Evolutionary conservation across 345 rosid species (phyloP).

Genomic region (Citrus maxima): DNA sequence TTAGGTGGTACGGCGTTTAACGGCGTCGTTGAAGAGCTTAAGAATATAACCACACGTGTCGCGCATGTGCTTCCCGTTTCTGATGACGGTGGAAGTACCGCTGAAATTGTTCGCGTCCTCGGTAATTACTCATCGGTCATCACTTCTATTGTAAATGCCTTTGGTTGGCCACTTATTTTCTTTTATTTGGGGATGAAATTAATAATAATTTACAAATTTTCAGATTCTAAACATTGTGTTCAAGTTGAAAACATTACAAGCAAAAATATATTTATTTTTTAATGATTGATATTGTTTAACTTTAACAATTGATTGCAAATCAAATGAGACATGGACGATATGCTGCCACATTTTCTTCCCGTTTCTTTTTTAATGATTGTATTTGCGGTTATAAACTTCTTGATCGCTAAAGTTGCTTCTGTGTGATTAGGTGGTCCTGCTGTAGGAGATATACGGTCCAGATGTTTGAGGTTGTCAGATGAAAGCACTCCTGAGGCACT

Average conservation of each 20-base stretch:
- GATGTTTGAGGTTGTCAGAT: slow-evolving; percentile 89
- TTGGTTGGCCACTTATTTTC: not conserved
- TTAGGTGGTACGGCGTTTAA: slow-evolving; percentile 93
- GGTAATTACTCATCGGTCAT: slow-evolving; percentile 33
- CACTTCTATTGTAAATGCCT: not conserved
- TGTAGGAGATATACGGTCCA: slow-evolving; percentile 91
- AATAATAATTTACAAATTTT: too few species aligned
- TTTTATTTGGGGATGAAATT: not conserved
- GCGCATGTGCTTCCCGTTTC: slow-evolving; percentile 95
- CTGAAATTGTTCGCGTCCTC: slow-evolving; percentile 95
- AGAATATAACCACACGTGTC: slow-evolving; percentile 75
- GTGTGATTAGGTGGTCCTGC: slow-evolving; percentile 79
- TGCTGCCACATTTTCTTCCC: not conserved
- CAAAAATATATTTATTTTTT: too few species aligned
- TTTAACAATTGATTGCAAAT: not conserved
- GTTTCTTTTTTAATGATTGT: too few species aligned
- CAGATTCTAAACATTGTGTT: not conserved
- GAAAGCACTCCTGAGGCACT: slow-evolving; percentile 88
- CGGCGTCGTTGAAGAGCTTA: slow-evolving; percentile 89
- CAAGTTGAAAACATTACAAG: not conserved
- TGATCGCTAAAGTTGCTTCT: not conserved
- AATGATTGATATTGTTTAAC: not conserved
- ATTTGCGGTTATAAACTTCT: not conserved
- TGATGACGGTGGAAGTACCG: slow-evolving; percentile 96
- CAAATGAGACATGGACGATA: not conserved